Evolutionary conservation across 305 asterid genomes (phyloP), one percentile per base, ranked within the genome.

Genomic region (Nicotiana rustica): DNA sequence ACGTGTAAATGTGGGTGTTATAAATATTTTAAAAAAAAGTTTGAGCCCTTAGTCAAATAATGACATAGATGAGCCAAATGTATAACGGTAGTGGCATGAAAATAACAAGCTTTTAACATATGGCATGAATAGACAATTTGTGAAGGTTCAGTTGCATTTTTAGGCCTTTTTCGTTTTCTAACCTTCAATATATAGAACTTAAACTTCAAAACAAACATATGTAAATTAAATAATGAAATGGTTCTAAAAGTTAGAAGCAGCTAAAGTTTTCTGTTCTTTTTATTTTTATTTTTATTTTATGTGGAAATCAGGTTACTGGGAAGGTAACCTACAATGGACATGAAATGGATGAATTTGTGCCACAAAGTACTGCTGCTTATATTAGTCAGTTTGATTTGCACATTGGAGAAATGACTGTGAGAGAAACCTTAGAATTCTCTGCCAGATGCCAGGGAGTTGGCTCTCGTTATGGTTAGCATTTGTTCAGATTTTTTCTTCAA

Each of bases 381-480:
- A 91, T 92, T 49, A 95, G 99, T 62, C 98, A 95, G 59, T 85
- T 88, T 17, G 96, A 92, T 87, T 77, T 90, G 19, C 98, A 95
- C 79, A 88, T 91, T 25, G 97, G 96, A 80, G 98, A 95, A 82
- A 85, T 95, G 98, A 95, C 98, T 0, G 98, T 93, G 1, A 89
- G 91, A 88, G 98, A 95, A 84, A 95, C 98, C 25, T 79, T 95
- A 47, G 95, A 92, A 9, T 93, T 93, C 81, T 92, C 98, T 0
- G 97, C 97, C 3, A 87, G 98, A 88, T 93, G 96, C 88, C 98
- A 92, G 77, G 98, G 98, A 0, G 97, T 91, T 59, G 98, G 98
- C 75, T 85, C 95, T 13, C 89, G 93, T 57, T 92, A 92, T 77
- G 98, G 98, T 95, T 79, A 67, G 97, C 81, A 4, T 60, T 70